Conservation (phyloP, 2,329 filamentous ascomycete species). For the Cercospora citrullina region DNA sequence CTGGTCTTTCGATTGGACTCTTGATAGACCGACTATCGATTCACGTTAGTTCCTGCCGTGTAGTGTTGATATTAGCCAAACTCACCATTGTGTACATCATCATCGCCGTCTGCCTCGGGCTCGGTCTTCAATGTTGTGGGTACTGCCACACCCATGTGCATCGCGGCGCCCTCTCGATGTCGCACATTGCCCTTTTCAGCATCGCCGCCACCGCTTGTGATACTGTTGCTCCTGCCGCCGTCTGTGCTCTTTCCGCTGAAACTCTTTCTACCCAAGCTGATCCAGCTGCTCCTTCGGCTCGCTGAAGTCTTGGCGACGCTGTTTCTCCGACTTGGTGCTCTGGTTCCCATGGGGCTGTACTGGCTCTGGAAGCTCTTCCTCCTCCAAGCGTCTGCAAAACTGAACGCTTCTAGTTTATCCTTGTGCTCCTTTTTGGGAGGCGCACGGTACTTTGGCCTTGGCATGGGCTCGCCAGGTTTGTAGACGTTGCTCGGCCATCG, state of each 20-base stretch:
- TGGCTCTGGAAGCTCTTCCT: slow-evolving; percentile 47
- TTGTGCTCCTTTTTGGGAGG: slow-evolving; percentile 54
- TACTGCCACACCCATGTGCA: slow-evolving; percentile 27
- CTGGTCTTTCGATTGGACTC: slow-evolving; percentile 37
- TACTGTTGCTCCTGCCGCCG: slow-evolving; percentile 25
- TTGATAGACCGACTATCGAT: slow-evolving; percentile 38
- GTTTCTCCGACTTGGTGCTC: slow-evolving; percentile 44
- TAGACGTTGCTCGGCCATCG: slow-evolving; percentile 50
- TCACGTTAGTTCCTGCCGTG: background rate
- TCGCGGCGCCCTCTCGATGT: slow-evolving; percentile 16
- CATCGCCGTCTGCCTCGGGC: slow-evolving; percentile 47
- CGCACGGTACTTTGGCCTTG: slow-evolving; percentile 51
- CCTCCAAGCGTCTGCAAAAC: slow-evolving; percentile 50
- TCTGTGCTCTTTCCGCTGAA: slow-evolving; percentile 24
- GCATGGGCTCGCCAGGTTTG: slow-evolving; percentile 54
- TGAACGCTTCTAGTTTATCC: slow-evolving; percentile 51
- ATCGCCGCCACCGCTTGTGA: slow-evolving; percentile 21
- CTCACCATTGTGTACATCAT: slow-evolving; percentile 51
- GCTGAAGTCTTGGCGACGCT: slow-evolving; percentile 20
- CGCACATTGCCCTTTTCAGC: slow-evolving; percentile 24
- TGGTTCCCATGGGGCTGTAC: slow-evolving; percentile 53
- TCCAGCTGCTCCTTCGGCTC: slow-evolving; percentile 34
- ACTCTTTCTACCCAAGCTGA: slow-evolving; percentile 32
- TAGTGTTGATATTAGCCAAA: slow-evolving; percentile 9
- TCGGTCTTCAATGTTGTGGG: slow-evolving; percentile 38